phyloP scores from a whole-genome alignment of 2,329 filamentous ascomycete genomes.

The Ophiostoma sp. region DNA sequence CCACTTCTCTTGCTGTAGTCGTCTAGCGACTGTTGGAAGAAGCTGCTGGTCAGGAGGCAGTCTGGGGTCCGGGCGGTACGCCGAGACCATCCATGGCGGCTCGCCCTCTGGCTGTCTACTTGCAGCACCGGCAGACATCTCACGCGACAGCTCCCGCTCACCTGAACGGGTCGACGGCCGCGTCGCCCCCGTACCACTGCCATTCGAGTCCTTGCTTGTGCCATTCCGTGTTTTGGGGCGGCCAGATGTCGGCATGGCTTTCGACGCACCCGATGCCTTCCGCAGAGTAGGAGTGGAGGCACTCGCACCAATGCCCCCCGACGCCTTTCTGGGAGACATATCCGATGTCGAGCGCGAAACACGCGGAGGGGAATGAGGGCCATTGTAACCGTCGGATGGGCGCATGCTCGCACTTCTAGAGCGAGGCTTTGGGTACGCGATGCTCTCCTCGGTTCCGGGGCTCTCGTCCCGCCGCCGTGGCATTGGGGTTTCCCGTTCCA shows the following conservation, averaged over 20 bases:
- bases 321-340: constrained; percentile 49
- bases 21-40: constrained; percentile 84
- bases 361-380: background rate
- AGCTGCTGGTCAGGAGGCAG: constrained; percentile 93
- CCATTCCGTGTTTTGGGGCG: constrained; percentile 60
- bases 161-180: constrained; percentile 60
- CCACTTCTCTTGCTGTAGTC: constrained; percentile 92
- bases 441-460: constrained; percentile 48
- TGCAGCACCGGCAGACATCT: constrained; percentile 39
- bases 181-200: constrained; percentile 44
- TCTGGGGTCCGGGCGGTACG: constrained; percentile 92
- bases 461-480: constrained; percentile 55
- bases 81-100: constrained; percentile 87
- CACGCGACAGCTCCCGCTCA: constrained; percentile 48
- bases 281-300: constrained; percentile 25
- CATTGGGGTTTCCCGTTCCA: constrained; percentile 68
- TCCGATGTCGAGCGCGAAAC: constrained; percentile 41
- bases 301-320: constrained; percentile 21
- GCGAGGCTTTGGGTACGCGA: constrained; percentile 57
- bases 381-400: background rate
- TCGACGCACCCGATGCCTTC: constrained; percentile 41
- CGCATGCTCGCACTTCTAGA: constrained; percentile 63
- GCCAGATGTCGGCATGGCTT: constrained; percentile 36
- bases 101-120: constrained; percentile 80
- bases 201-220: constrained; percentile 43